A percentile compares a stretch with the other conserved stretches of the same genome.
phyloP scores from a whole-genome alignment of 352 stramenopile genomes.

The Hyaloperonospora brassicae region DNA sequence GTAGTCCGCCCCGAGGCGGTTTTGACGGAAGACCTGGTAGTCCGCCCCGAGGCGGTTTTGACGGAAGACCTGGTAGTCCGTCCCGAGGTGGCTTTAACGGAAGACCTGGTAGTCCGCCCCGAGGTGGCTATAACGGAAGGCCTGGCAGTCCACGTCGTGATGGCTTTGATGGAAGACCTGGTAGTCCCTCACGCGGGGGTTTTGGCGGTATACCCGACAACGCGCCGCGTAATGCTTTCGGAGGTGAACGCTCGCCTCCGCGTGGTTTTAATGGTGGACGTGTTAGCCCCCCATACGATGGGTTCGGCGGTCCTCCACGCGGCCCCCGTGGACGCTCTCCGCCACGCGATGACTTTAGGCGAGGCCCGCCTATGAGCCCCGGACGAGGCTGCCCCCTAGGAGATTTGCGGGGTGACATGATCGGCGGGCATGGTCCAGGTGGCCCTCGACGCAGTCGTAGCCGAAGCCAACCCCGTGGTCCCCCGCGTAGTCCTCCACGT shows the following conservation, averaged over 20 bases:
- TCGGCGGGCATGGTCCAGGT: constrained; percentile 16
- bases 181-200: constrained; percentile 1
- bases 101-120: constrained; percentile 6
- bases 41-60: constrained; percentile 10
- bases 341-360: constrained; percentile 20
- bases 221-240: constrained; percentile 1
- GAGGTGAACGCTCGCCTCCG: constrained; percentile 7
- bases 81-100: constrained; percentile 5
- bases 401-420: too few species aligned
- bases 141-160: constrained; percentile 8
- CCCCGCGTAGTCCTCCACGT: constrained; percentile 16
- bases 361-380: constrained; percentile 19
- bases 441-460: constrained; percentile 21
- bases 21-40: constrained; percentile 9
- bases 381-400: constrained; percentile 15
- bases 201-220: constrained; percentile 7
- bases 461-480: constrained; percentile 13
- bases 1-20: too few species aligned
- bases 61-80: constrained; percentile 4
- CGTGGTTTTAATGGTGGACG: too few species aligned
- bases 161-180: constrained; percentile 9
- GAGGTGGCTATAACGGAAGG: constrained; percentile 2
- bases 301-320: constrained; percentile 15
- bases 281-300: constrained; percentile 15
- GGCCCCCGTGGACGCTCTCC: constrained; percentile 18